Base-by-base conservation (phyloP, 805 yeast genomes). In the Yamadazyma laniorum region DNA sequence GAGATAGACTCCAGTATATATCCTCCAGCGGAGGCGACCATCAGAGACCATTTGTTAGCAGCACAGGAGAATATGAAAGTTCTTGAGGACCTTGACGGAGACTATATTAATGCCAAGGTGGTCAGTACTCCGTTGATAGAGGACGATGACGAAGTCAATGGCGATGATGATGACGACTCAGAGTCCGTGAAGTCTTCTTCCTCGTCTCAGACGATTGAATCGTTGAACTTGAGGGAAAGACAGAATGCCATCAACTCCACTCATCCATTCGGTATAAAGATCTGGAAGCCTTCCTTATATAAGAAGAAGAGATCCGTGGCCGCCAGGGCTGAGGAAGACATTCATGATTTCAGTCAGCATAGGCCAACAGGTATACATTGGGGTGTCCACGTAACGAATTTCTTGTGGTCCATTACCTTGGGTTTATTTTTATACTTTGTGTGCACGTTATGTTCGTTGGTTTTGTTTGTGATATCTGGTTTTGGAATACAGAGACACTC, bases 241-340 rank as follows among this genome's bases (percentile, higher is more conserved):
- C 99, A 93, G 61, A 90, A 86, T 50, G 99, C 99, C 12, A 93
- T 93, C 56, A 93, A 93, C 56, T 81, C 85, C 36, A 89, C 97
- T 4, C 99, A 93, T 67, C 99, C 99, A 0, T 93, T 93, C 54
- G 99, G 99, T 73, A 91, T 93, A 32, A 83, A 96, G 59, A 87
- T 93, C 52, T 93, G 99, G 99, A 93, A 93, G 56, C 99, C 99
- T 1, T 96, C 98, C 2, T 68, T 93, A 39, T 93, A 93, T 64
- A 93, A 93, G 59, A 93, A 93, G 60, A 75, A 77, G 42, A 80
- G 99, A 53, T 86, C 96, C 3, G 97, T 93, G 22, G 93, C 93
- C 49, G 73, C 80, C 28, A 82, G 87, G 42, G 97, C 98, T 2
- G 95, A 87, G 43, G 85, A 85, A 45, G 99, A 93, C 69, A 87